phyloP scores from a whole-genome alignment of 116 monocot genomes.

The Cymodocea nodosa region DNA sequence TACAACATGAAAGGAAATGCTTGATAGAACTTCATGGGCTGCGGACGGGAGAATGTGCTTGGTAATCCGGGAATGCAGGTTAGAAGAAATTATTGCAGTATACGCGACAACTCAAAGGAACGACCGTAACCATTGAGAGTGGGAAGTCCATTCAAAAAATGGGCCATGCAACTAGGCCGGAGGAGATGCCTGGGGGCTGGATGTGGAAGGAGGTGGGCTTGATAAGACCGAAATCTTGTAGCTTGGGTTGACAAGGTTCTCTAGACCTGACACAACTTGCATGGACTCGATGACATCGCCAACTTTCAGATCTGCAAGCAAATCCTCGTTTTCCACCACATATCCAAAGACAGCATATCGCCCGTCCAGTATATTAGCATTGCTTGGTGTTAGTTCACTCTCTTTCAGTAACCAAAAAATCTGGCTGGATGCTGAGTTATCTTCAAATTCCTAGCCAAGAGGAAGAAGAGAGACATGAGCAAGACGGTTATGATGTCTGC shows the following conservation, averaged over 20 bases:
- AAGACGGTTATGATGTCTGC: not conserved
- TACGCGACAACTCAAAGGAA: not conserved
- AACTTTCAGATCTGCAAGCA: conserved; percentile 76
- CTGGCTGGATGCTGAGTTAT: conserved; percentile 96
- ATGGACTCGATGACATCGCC: conserved; percentile 91
- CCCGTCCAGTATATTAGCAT: conserved; percentile 91
- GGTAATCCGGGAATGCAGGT: not conserved
- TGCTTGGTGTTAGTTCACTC: conserved; percentile 93
- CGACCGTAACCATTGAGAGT: not conserved
- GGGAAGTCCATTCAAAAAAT: conserved; percentile 1
- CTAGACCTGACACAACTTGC: conserved; percentile 78
- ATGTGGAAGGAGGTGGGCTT: not conserved
- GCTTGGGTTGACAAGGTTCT: conserved; percentile 87
- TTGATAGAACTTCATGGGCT: too few species aligned
- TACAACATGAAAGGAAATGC: too few species aligned
- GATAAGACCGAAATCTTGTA: conserved; percentile 55
- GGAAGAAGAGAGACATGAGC: not conserved
- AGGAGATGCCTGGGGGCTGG: not conserved
- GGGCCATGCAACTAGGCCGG: not conserved
- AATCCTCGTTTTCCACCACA: conserved; percentile 80
- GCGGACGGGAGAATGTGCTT: too few species aligned
- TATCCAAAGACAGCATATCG: conserved; percentile 91
- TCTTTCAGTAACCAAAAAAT: conserved; percentile 96
- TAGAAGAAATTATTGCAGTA: not conserved
- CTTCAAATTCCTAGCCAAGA: conserved; percentile 64